Evolutionary conservation across 495 filamentous ascomycete species (phyloP).

Genomic region (Melanomma pulvis-pyrius): DNA sequence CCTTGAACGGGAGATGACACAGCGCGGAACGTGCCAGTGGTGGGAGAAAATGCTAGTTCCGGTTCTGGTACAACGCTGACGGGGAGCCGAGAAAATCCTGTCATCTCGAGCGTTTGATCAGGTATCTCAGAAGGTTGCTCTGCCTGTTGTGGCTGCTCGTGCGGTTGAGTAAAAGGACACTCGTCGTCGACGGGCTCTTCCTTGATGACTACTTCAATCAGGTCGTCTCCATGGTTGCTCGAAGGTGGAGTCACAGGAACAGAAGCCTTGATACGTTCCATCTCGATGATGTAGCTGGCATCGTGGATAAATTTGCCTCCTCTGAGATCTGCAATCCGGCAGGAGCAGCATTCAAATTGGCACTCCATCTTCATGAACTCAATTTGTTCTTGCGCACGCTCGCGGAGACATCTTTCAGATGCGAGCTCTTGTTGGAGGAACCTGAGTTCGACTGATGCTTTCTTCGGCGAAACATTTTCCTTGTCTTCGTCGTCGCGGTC

Average conservation of each 20-base stretch:
- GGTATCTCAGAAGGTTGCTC: background rate
- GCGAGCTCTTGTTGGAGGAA: constrained; percentile 64
- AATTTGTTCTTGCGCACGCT: constrained; percentile 69
- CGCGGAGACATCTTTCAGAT: constrained; percentile 66
- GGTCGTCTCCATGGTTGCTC: constrained; percentile 29
- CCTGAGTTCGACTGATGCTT: constrained; percentile 49
- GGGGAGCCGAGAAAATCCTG: background rate
- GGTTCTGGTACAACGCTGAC: constrained; percentile 13
- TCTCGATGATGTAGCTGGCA: constrained; percentile 34
- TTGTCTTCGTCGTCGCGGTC: constrained; percentile 43
- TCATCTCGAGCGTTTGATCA: constrained; percentile 8
- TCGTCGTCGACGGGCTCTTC: constrained; percentile 15
- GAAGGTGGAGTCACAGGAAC: constrained; percentile 35
- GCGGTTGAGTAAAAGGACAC: background rate
- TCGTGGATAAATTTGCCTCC: constrained; percentile 59
- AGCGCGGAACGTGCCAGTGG: constrained; percentile 40
- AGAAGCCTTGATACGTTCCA: constrained; percentile 40
- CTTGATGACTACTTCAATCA: constrained; percentile 24
- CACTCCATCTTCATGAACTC: constrained; percentile 86
- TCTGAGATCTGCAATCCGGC: constrained; percentile 57
- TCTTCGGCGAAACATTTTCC: constrained; percentile 46
- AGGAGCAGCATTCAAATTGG: constrained; percentile 70
- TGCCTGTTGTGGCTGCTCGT: background rate
- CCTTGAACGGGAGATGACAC: constrained; percentile 25
- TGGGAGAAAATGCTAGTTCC: constrained; percentile 38